Conservation (phyloP, 805 yeast genomes). For the Monosporozyma servazzii region DNA sequence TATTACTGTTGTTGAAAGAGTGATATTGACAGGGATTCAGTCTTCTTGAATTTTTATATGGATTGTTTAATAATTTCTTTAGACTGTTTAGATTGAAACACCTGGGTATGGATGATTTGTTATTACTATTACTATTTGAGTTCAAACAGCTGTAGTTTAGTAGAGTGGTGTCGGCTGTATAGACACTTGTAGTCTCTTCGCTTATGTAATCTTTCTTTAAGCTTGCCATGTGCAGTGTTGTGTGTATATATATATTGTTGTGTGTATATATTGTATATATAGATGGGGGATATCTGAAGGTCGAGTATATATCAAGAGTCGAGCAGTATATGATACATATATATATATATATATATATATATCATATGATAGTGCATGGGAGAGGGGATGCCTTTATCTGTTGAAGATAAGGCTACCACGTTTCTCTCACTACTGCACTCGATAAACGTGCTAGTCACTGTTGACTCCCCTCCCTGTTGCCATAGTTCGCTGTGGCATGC, state of each 20-base stretch:
- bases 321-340: too few species aligned
- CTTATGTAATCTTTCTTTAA: background rate
- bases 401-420: too few species aligned
- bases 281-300: background rate
- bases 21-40: slow-evolving; percentile 7
- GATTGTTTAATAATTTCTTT: background rate
- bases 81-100: background rate
- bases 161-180: background rate
- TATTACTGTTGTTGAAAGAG: background rate
- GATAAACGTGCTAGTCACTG: too few species aligned
- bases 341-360: too few species aligned
- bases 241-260: background rate
- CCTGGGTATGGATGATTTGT: background rate
- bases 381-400: too few species aligned
- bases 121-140: background rate
- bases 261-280: background rate
- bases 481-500: too few species aligned
- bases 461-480: too few species aligned
- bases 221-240: background rate
- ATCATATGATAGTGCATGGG: too few species aligned
- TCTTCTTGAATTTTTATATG: slow-evolving; percentile 3
- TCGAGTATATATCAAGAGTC: too few species aligned
- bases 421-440: too few species aligned
- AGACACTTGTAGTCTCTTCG: background rate
- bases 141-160: background rate